phyloP scores from a whole-genome alignment of 2,329 filamentous ascomycete genomes.

The Aureobasidium sp. region DNA sequence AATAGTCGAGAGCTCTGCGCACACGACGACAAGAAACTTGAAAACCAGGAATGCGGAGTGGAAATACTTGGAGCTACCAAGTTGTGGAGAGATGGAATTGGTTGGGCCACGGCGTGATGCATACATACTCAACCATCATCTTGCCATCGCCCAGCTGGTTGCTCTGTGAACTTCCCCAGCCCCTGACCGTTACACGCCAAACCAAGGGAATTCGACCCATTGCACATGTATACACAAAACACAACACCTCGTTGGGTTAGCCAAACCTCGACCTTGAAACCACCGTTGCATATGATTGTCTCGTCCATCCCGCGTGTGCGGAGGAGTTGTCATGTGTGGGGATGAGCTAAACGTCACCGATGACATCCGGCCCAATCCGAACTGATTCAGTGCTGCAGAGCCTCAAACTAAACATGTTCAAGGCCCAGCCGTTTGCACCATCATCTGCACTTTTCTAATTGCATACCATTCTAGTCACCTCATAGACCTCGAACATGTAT shows the following conservation, averaged over 20 bases:
- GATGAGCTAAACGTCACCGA: background rate
- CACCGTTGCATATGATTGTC: conserved; percentile 1
- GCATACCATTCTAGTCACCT: background rate
- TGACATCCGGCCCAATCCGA: conserved; percentile 3
- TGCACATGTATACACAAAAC: conserved; percentile 6
- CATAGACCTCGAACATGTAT: background rate
- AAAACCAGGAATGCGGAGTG: conserved; percentile 7
- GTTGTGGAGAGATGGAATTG: conserved; percentile 4
- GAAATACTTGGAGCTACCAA: conserved; percentile 3
- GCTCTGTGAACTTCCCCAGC: background rate
- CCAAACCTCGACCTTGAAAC: background rate
- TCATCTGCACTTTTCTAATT: conserved; percentile 2
- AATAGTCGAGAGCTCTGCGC: conserved; percentile 1
- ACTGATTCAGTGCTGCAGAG: background rate
- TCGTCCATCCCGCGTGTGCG: background rate
- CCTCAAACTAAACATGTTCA: background rate
- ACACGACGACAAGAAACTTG: background rate
- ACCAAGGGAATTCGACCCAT: background rate
- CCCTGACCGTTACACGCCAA: conserved; percentile 3
- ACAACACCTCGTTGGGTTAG: background rate
- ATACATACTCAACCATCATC: conserved; percentile 12
- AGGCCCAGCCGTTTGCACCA: background rate
- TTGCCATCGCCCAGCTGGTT: background rate
- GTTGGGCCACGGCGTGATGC: conserved; percentile 11
- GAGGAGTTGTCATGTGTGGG: conserved; percentile 1